phyloP scores from a whole-genome alignment of 179 eudicot species.

The Carnegiea gigantea region DNA sequence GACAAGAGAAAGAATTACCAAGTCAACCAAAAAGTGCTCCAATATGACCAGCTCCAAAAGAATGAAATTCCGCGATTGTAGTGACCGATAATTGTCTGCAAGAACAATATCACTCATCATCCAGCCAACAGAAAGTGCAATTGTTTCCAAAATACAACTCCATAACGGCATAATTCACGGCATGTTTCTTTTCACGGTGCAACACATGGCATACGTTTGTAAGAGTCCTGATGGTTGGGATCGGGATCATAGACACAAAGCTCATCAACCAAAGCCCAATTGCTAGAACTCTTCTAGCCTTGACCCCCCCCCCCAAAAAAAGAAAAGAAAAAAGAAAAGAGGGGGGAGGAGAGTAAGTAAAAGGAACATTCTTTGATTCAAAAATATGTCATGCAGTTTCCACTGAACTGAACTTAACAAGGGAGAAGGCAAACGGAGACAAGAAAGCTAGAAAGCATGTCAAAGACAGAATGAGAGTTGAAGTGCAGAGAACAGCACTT shows the following conservation, averaged over 20 bases:
- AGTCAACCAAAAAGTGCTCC: conserved; percentile 94
- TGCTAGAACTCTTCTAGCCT: not conserved
- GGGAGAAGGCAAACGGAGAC: not conserved
- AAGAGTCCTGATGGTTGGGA: not conserved
- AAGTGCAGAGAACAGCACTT: not conserved
- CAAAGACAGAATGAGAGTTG: not conserved
- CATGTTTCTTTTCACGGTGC: not conserved
- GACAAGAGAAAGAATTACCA: conserved; percentile 51
- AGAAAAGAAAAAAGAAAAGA: too few species aligned
- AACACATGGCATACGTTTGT: too few species aligned
- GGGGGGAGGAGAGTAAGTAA: not conserved
- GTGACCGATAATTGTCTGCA: conserved; percentile 61
- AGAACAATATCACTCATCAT: conserved; percentile 16
- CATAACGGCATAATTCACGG: not conserved
- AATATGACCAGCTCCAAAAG: conserved; percentile 92
- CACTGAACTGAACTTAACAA: not conserved
- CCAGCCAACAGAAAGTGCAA: not conserved
- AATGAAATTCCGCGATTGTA: conserved; percentile 63
- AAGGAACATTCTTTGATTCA: not conserved
- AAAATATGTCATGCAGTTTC: not conserved
- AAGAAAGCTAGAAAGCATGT: not conserved
- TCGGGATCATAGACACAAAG: not conserved
- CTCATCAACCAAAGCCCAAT: not conserved
- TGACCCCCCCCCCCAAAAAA: too few species aligned
- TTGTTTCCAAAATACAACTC: not conserved